A percentile compares a stretch with the other conserved stretches of the same genome.
Evolutionary conservation across 75 land plant genomes (phyloP).

Genomic region (Pinus albicaulis): DNA sequence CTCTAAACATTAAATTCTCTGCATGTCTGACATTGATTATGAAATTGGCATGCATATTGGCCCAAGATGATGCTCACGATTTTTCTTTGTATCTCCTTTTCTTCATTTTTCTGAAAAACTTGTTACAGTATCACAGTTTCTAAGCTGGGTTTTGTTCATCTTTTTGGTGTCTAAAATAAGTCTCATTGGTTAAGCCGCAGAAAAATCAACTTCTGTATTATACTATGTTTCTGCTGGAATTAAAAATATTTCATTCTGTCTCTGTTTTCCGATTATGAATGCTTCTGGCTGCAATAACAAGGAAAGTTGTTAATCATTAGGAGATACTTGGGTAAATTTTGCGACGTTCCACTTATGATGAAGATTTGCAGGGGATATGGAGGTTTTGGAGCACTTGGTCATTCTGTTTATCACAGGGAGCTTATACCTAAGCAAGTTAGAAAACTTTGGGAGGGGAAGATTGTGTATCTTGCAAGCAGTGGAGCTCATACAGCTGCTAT

Average conservation of each 20-base stretch:
- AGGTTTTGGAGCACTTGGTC: slow-evolving; percentile 98
- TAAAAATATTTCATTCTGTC: not conserved
- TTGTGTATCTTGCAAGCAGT: slow-evolving; percentile 76
- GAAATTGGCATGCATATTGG: not conserved
- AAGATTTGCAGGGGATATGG: slow-evolving; percentile 97
- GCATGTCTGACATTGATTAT: not conserved
- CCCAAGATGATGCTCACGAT: not conserved
- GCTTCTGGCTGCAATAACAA: not conserved
- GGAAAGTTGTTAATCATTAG: not conserved
- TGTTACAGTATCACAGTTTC: not conserved
- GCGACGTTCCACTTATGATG: slow-evolving; percentile 9
- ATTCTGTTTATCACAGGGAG: slow-evolving; percentile 71
- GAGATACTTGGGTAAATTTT: not conserved
- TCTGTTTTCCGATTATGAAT: not conserved
- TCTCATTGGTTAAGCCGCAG: not conserved
- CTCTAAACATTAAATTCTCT: not conserved
- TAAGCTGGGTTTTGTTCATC: not conserved
- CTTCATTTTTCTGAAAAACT: not conserved
- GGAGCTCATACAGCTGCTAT: slow-evolving; percentile 93
- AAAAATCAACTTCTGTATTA: not conserved
- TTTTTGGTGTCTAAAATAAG: not conserved
- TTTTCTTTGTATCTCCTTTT: not conserved
- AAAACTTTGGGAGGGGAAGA: slow-evolving; percentile 43
- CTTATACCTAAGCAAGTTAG: slow-evolving; percentile 65
- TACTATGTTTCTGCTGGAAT: not conserved